Base-by-base conservation (phyloP, 306 rosid genomes). In the Casuarina cunninghamiana region DNA sequence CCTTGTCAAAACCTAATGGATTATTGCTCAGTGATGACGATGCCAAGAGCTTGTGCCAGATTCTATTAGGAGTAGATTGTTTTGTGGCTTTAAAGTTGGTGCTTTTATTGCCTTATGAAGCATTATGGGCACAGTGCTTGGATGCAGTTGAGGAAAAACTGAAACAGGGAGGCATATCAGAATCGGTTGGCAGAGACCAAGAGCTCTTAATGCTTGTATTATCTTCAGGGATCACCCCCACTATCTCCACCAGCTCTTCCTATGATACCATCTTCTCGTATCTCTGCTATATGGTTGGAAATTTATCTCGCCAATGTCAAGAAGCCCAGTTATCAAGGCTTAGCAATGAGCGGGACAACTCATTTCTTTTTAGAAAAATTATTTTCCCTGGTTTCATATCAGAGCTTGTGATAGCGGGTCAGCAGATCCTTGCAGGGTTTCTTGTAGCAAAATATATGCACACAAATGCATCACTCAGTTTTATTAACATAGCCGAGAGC, bases 391-490 rank as follows among this genome's bases (percentile, higher is more conserved):
- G 54, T 72, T 86, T 96, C 67, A 53, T 93, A 79, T 80, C 96
- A 6, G 97, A 93, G 89, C 94, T 93, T 63, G 96, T 96, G 79
- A 93, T 85, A 85, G 93, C 94, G 54, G 96, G 86, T 85, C 98
- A 96, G 85, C 89, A 88, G 58, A 84, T 96, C 81, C 86, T 96
- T 26, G 98, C 98, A 9, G 98, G 94, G 76, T 88, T 91, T 63
- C 50, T 93, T 13, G 94, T 96, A 76, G 87, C 91, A 17, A 96
- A 89, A 82, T 87, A 83, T 75, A 90, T 90, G 98, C 97, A 89
- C 86, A 87, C 90, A 74, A 90, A 84, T 72, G 77, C 91, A 37
- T 83, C 94, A 0, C 86, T 91, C 53, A 81, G 93, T 75, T 94
- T 93, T 73, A 73, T 96, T 3, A 93, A 93, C 77, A 84, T 93